Base-by-base conservation (phyloP, 805 yeast species). In the Saturnispora dispora region DNA sequence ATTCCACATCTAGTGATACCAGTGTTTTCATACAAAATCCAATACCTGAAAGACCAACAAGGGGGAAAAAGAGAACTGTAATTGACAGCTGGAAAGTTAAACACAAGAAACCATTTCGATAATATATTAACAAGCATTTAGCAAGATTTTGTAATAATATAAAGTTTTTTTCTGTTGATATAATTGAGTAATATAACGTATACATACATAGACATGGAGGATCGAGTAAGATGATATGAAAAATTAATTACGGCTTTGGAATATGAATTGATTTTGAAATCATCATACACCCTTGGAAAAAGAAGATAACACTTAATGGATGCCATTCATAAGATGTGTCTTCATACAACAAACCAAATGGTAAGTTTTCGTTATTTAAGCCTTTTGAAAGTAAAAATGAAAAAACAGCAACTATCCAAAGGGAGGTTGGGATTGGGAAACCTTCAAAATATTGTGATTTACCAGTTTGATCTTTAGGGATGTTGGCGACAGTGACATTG, bases 381-480 rank as follows among this genome's bases (percentile, higher is more conserved):
- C 71, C 76, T 46, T 75, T 71, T 5, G 47, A 51, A 56, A 86
- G 87, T 60, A 84, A 76, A 52, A 70, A 70, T 3, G 88, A 86
- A 88, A 91, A 83, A 36, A 80, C 63, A 1, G 71, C 72, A 17
- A 93, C 96, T 65, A 91, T 74, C 47, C 77, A 71, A 58, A 93
- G 73, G 37, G 95, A 83, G 2, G 95, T 81, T 51, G 99, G 99
- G 58, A 93, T 89, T 10, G 99, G 99, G 49, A 93, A 78, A 3
- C 99, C 99, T 72, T 93, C 99, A 67, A 93, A 93, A 70, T 82
- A 91, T 64, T 85, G 82, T 33, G 93, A 79, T 70, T 90, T 90
- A 18, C 99, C 99, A 18, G 76, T 67, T 50, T 77, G 71, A 66
- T 90, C 97, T 70, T 91, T 91, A 47, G 99, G 98, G 52, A 93